Conservation (phyloP, 2,329 filamentous ascomycete genomes). For the Onygenales sp. region DNA sequence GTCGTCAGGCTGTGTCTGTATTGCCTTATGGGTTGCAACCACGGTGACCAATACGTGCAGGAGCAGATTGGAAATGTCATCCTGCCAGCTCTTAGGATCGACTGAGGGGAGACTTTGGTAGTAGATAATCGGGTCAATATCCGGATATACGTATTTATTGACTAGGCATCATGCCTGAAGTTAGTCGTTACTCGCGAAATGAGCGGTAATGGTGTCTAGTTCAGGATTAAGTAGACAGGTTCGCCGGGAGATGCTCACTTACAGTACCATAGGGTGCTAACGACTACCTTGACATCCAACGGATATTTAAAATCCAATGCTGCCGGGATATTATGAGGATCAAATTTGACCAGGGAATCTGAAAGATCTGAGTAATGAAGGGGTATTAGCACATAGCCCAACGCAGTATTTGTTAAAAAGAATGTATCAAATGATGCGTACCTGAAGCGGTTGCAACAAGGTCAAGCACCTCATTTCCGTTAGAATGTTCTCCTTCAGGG, state of each 20-base stretch:
- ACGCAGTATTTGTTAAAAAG: neutral
- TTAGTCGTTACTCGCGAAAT: neutral
- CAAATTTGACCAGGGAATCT: neutral
- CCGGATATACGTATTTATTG: constrained; percentile 10
- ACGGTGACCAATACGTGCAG: constrained; percentile 9
- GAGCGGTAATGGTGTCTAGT: neutral
- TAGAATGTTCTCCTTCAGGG: neutral
- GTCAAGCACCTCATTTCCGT: neutral
- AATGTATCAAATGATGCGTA: neutral
- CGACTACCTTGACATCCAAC: constrained; percentile 7
- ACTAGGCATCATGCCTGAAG: constrained; percentile 3
- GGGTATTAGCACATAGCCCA: neutral
- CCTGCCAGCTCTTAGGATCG: constrained; percentile 10
- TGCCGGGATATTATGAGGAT: neutral
- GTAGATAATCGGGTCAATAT: constrained; percentile 11
- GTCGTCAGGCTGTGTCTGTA: constrained; percentile 6
- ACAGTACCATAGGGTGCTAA: constrained; percentile 12
- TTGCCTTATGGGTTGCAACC: constrained; percentile 10
- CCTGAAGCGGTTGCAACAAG: neutral
- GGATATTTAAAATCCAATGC: constrained; percentile 5
- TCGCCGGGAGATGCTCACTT: neutral
- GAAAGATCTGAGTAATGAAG: neutral
- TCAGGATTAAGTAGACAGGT: neutral
- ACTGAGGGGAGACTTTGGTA: constrained; percentile 1
- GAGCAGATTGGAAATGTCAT: constrained; percentile 7